Conservation (phyloP, 2,329 filamentous ascomycete species). For the Monosporascus sp. region DNA sequence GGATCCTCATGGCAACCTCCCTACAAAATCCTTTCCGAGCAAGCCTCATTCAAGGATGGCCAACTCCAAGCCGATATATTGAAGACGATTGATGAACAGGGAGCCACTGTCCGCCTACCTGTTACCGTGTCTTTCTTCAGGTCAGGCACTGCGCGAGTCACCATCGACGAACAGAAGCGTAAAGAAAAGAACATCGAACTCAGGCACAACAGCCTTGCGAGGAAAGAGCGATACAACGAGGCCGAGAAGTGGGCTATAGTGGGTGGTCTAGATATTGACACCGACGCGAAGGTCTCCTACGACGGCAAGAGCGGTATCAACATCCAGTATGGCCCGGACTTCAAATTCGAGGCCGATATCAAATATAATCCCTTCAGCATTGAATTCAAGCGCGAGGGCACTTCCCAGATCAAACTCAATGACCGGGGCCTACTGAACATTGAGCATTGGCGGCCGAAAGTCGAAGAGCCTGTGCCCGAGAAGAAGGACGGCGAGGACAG, state of each 20-base stretch:
- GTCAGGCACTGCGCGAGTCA: slow-evolving; percentile 81
- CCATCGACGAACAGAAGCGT: slow-evolving; percentile 85
- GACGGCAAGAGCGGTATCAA: slow-evolving; percentile 65
- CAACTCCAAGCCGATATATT: slow-evolving; percentile 74
- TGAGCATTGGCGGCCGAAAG: slow-evolving; percentile 90
- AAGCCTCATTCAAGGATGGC: slow-evolving; percentile 72
- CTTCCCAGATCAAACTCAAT: slow-evolving; percentile 82
- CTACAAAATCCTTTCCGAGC: slow-evolving; percentile 69
- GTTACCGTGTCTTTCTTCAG: slow-evolving; percentile 84
- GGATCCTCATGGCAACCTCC: slow-evolving; percentile 71
- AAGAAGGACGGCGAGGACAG: slow-evolving; percentile 51
- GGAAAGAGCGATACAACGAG: slow-evolving; percentile 95
- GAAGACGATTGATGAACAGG: slow-evolving; percentile 64
- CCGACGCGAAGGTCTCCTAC: slow-evolving; percentile 61
- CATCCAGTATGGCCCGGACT: slow-evolving; percentile 72
- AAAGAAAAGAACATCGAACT: slow-evolving; percentile 85
- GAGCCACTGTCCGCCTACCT: slow-evolving; percentile 71
- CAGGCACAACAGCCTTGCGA: slow-evolving; percentile 73
- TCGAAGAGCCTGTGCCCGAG: slow-evolving; percentile 53
- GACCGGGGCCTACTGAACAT: slow-evolving; percentile 85
- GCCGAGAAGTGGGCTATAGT: slow-evolving; percentile 81
- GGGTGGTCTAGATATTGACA: slow-evolving; percentile 70
- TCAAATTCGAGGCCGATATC: slow-evolving; percentile 77
- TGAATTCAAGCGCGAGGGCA: slow-evolving; percentile 79
- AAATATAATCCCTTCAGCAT: slow-evolving; percentile 77